Base-by-base conservation (phyloP, 1,284 basidiomycete genomes). In the Cutaneotrichosporon sp. region DNA sequence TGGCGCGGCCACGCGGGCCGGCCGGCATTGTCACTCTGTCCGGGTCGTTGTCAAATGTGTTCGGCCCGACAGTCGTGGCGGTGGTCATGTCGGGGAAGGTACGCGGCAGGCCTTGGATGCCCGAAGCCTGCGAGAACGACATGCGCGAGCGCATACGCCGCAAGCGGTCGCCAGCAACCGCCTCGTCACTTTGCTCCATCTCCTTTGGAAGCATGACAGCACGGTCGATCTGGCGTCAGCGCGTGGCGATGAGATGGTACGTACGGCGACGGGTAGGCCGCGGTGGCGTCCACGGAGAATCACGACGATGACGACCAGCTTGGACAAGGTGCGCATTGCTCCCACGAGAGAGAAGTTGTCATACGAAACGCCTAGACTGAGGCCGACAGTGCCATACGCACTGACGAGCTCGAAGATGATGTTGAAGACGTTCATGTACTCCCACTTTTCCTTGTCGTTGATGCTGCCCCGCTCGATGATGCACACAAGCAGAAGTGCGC, bases 311-410 rank as follows among this genome's bases (percentile, higher is more conserved):
- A 80, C 67, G 30, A 79, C 65, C 4, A 80, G 65, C 68, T 80
- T 80, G 21, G 74, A 76, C 0, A 72, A 67, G 14, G 71, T 77
- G 22, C 72, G 69, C 36, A 76, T 73, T 40, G 70, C 72, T 9
- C 74, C 78, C 4, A 65, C 67, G 51, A 79, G 50, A 11, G 75
- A 73, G 52, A 69, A 79, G 61, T 78, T 76, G 63, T 84, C 84
- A 81, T 86, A 82, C 1, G 88, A 86, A 4, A 89, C 80, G 0
- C 91, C 91, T 2, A 91, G 81, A 75, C 89, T 92, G 5, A 97
- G 84, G 0, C 93, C 94, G 65, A 97, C 92, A 5, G 90, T 90
- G 4, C 92, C 92, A 75, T 96, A 97, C 0, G 92, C 94, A 18
- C 91, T 95, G 8, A 92, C 90, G 1, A 81, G 67, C 68, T 80